Conservation (phyloP, 768 basidiomycete genomes). For the Infundibulicybe gibba region DNA sequence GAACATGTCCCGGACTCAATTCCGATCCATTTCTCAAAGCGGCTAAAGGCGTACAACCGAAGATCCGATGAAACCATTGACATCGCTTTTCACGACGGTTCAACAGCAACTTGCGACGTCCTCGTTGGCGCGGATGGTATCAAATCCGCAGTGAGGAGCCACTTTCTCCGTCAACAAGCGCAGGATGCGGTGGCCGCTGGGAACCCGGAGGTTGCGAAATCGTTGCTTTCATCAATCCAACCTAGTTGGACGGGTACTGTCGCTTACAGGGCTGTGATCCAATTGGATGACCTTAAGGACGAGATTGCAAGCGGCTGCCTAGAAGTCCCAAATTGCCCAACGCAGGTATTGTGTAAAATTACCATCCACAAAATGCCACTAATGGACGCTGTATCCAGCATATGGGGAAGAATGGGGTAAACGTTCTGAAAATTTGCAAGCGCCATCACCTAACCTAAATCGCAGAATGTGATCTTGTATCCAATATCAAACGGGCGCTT, state of each 20-base stretch:
- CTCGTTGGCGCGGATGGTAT: slow-evolving; percentile 37
- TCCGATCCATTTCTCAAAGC: slow-evolving; percentile 35
- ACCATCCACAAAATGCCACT: not conserved
- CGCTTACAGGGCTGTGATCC: slow-evolving; percentile 33
- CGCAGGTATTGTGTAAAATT: not conserved
- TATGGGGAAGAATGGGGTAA: slow-evolving; percentile 26
- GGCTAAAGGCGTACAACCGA: slow-evolving; percentile 36
- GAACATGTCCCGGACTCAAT: slow-evolving; percentile 29
- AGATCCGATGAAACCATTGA: slow-evolving; percentile 10
- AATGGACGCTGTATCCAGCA: slow-evolving; percentile 15
- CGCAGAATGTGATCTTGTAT: slow-evolving; percentile 34
- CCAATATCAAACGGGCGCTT: slow-evolving; percentile 31
- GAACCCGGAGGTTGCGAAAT: slow-evolving; percentile 1
- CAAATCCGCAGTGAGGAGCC: slow-evolving; percentile 27
- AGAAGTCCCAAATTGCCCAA: not conserved
- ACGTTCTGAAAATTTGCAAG: slow-evolving; percentile 5
- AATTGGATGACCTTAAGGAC: not conserved
- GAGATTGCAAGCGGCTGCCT: not conserved
- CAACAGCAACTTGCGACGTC: slow-evolving; percentile 43
- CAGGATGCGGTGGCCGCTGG: slow-evolving; percentile 4
- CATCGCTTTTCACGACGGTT: slow-evolving; percentile 42
- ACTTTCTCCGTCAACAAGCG: slow-evolving; percentile 14
- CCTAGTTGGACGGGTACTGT: slow-evolving; percentile 38
- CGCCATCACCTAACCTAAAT: slow-evolving; percentile 8
- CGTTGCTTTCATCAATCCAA: slow-evolving; percentile 13